Percentiles rank a stretch among this genome's conserved stretches.
Evolutionary conservation across 2,329 filamentous ascomycete species (phyloP).

Genomic region (Ophiostoma ulmi): DNA sequence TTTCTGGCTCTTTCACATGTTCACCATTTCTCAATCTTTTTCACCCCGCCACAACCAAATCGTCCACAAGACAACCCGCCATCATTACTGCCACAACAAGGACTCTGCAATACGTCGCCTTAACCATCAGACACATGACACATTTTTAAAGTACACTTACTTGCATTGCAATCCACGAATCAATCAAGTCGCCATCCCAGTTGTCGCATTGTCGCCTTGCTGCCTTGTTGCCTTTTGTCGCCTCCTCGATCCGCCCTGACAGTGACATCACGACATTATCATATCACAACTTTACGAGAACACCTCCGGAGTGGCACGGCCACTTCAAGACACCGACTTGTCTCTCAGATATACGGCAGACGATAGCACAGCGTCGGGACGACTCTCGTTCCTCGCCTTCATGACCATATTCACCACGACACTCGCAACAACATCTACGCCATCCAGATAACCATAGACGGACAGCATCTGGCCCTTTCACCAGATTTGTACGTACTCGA

Average conservation of each 20-base stretch:
- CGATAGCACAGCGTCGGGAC: background rate
- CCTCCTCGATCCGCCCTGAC: background rate
- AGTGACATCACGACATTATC: background rate
- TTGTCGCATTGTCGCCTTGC: too few relatives aligned
- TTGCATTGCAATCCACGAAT: background rate
- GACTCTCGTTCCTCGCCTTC: background rate
- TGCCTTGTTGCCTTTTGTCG: background rate
- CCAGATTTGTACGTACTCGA: background rate
- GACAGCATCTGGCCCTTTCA: background rate
- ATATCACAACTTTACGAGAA: background rate
- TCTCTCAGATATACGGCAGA: background rate
- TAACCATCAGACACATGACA: background rate
- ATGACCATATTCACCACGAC: too few relatives aligned
- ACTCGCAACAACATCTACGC: background rate
- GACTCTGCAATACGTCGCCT: background rate
- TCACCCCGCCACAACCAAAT: background rate
- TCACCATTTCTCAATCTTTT: background rate
- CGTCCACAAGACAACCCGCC: background rate
- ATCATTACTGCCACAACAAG: background rate
- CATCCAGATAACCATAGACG: background rate
- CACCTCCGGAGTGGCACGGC: background rate
- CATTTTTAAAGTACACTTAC: background rate
- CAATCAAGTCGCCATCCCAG: background rate
- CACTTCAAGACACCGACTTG: too few relatives aligned
- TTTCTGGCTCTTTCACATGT: conserved; percentile 11